Conservation (phyloP, 192 early-diverging fungal species). For the Backusella westeae region DNA sequence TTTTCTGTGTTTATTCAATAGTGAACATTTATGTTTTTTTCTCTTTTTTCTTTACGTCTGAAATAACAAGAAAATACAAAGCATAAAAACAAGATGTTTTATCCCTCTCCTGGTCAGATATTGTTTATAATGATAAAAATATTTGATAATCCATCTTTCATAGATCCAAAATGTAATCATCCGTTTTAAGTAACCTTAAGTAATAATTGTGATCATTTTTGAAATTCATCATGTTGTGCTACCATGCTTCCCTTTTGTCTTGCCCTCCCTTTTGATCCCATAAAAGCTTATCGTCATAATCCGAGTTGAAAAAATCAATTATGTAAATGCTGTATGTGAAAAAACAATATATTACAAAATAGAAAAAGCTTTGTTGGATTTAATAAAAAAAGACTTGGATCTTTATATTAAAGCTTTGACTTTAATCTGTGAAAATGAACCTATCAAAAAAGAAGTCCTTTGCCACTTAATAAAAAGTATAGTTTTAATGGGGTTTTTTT, state of each 20-base stretch:
- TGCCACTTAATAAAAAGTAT: neutral
- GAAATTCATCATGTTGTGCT: neutral
- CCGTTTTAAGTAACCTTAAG: neutral
- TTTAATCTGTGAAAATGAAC: neutral
- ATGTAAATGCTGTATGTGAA: neutral
- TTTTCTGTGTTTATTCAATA: neutral
- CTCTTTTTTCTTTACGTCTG: neutral
- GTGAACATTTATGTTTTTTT: too few species aligned
- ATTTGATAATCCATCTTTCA: neutral
- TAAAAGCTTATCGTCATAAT: neutral
- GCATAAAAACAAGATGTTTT: neutral
- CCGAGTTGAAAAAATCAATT: neutral
- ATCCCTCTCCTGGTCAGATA: neutral
- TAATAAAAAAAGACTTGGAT: too few species aligned
- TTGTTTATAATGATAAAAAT: neutral
- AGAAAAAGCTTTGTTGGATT: neutral
- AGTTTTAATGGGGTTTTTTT: neutral
- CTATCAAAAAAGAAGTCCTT: neutral
- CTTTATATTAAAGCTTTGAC: too few species aligned
- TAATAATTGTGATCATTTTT: neutral
- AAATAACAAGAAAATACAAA: neutral
- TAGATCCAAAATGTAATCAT: neutral
- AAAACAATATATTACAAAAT: neutral
- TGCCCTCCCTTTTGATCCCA: neutral
- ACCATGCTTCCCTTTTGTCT: neutral